These are phyloP conservation scores for Solanum gandarillasii DNA, from an alignment of 257 asterid genomes.

Conservation along the genomic window DNA sequence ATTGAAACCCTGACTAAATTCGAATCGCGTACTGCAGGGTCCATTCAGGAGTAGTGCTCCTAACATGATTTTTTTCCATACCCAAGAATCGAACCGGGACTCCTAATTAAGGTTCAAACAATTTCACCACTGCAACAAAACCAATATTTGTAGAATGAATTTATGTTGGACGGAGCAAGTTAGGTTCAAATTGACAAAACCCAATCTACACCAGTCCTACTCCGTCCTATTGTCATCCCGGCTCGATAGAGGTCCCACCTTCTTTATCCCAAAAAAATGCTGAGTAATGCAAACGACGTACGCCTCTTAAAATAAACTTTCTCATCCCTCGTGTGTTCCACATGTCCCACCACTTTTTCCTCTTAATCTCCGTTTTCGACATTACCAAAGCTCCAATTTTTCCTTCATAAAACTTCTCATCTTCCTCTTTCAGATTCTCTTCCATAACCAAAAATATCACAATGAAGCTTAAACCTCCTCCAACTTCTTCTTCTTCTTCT, in stretches of 20 bases:
- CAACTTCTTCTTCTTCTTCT: slow-evolving; percentile 42
- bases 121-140: rapidly evolving
- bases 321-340: background rate
- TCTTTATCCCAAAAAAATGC: background rate
- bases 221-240: background rate
- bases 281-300: background rate
- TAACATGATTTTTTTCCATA: too few relatives aligned
- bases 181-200: background rate
- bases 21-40: too few relatives aligned
- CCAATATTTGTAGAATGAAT: too few relatives aligned
- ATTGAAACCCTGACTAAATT: too few relatives aligned
- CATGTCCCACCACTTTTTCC: background rate
- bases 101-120: too few relatives aligned
- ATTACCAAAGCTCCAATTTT: background rate
- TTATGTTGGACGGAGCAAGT: background rate
- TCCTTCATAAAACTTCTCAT: background rate
- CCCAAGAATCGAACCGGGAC: rapidly evolving
- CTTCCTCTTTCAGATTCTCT: background rate
- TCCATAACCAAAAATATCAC: background rate
- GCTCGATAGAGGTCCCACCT: background rate
- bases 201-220: background rate
- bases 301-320: background rate
- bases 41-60: rapidly evolving
- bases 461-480: slow-evolving; percentile 66
- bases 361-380: background rate